These are phyloP conservation scores for Arabis hirsuta DNA, from an alignment of 345 rosid species.

Conservation along the genomic window DNA sequence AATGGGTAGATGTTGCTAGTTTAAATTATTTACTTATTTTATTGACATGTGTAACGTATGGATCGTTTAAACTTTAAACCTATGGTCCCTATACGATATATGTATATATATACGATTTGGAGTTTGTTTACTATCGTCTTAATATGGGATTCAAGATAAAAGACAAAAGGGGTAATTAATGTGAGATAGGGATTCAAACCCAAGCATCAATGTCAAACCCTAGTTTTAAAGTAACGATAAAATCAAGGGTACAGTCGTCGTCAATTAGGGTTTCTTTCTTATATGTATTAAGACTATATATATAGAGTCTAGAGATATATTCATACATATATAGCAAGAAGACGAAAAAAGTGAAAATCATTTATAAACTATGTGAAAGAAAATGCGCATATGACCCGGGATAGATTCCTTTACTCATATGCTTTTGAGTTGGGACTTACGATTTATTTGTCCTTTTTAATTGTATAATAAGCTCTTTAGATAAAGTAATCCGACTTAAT, in stretches of 20 bases:
- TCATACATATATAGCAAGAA: background rate
- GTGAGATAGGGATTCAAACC: conserved; percentile 34
- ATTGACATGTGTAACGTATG: conserved; percentile 27
- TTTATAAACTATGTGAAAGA: conserved; percentile 15
- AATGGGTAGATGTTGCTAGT: background rate
- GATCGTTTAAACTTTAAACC: conserved; percentile 3
- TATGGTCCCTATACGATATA: conserved; percentile 15
- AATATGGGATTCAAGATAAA: conserved; percentile 24
- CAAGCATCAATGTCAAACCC: conserved; percentile 33
- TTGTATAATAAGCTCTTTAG: conserved; percentile 16
- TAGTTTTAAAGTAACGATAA: conserved; percentile 34
- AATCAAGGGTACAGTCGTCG: conserved; percentile 15
- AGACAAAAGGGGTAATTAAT: conserved; percentile 21
- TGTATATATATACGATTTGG: conserved; percentile 36
- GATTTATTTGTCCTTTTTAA: conserved; percentile 23
- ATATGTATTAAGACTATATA: background rate
- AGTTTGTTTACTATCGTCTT: conserved; percentile 28
- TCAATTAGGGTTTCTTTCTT: conserved; percentile 24
- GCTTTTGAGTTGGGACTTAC: conserved; percentile 45
- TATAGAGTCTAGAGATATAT: background rate
- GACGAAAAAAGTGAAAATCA: background rate
- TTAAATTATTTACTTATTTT: conserved; percentile 4
- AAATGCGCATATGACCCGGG: conserved; percentile 37
- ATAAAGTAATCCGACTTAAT: conserved; percentile 27
- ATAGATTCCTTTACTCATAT: conserved; percentile 39